Percentiles rank a stretch among this genome's conserved stretches.
Conservation (phyloP, 2,329 filamentous ascomycete genomes). For the Reticulascus tulasneorum region DNA sequence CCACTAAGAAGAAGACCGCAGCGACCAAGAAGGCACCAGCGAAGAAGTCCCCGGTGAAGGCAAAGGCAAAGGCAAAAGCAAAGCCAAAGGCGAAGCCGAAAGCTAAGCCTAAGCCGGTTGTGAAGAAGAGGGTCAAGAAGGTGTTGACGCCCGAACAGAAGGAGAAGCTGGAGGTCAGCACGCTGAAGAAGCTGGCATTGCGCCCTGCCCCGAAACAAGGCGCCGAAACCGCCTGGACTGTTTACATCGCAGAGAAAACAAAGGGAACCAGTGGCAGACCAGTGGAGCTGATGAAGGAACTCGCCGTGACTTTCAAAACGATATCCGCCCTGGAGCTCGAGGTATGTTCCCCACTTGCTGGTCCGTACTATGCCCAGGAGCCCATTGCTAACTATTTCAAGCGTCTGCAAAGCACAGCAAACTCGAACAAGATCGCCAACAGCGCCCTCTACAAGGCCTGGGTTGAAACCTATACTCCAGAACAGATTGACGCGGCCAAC, state of each 20-base stretch:
- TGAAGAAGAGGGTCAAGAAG: conserved; percentile 27
- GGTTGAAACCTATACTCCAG: conserved; percentile 38
- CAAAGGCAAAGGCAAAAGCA: conserved; percentile 19
- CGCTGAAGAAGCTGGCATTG: conserved; percentile 38
- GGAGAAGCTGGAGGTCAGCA: conserved; percentile 24
- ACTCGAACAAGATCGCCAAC: conserved; percentile 39
- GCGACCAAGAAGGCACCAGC: conserved; percentile 16
- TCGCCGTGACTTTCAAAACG: conserved; percentile 31
- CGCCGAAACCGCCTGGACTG: conserved; percentile 28
- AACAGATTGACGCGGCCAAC: conserved; percentile 43
- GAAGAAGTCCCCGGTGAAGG: conserved; percentile 22
- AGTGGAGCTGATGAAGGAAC: conserved; percentile 17
- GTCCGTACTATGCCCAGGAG: background rate
- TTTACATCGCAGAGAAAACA: conserved; percentile 30
- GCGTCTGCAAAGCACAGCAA: conserved; percentile 29
- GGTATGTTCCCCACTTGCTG: conserved; percentile 41
- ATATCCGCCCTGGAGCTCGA: conserved; percentile 37
- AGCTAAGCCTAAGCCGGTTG: conserved; percentile 20
- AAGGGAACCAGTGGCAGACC: conserved; percentile 19
- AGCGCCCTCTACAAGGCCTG: conserved; percentile 38
- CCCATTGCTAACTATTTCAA: conserved; percentile 15
- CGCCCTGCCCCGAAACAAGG: conserved; percentile 32
- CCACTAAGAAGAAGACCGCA: conserved; percentile 16
- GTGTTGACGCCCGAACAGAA: conserved; percentile 33
- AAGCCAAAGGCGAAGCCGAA: conserved; percentile 15